These are phyloP conservation scores for Yamadazyma nakazawae DNA, from an alignment of 805 yeast species.

Conservation along the genomic window DNA sequence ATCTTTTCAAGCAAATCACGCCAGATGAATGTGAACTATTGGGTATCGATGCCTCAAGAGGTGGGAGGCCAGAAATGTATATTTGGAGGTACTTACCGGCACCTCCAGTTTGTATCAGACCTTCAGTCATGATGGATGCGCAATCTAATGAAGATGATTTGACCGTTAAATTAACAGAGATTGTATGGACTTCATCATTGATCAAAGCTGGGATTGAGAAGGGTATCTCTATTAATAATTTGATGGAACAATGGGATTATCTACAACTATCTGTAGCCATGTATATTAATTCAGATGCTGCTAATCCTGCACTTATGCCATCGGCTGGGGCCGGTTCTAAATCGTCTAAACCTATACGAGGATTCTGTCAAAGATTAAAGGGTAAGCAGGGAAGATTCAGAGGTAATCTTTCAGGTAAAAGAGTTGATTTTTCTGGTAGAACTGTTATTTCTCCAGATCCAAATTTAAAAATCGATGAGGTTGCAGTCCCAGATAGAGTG, in stretches of 20 bases:
- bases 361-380: slow-evolving; percentile 93
- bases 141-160: slow-evolving; percentile 96
- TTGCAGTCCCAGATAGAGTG: slow-evolving; percentile 96
- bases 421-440: slow-evolving; percentile 97
- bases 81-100: slow-evolving; percentile 98
- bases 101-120: slow-evolving; percentile 98
- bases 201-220: slow-evolving; percentile 93
- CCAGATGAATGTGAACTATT: slow-evolving; percentile 89
- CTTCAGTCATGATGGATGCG: slow-evolving; percentile 89
- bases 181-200: slow-evolving; percentile 93
- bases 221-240: slow-evolving; percentile 86
- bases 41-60: slow-evolving; percentile 82
- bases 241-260: slow-evolving; percentile 99
- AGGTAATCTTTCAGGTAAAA: slow-evolving; percentile 96
- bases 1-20: slow-evolving; percentile 78
- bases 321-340: slow-evolving; percentile 60
- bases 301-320: slow-evolving; percentile 74
- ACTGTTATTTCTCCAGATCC: slow-evolving; percentile 99
- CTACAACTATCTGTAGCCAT: slow-evolving; percentile 92
- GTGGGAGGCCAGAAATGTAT: slow-evolving; percentile 94
- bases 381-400: slow-evolving; percentile 99
- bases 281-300: slow-evolving; percentile 95
- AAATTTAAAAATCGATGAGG: slow-evolving; percentile 89
- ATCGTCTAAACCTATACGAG: slow-evolving; percentile 76
- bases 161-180: slow-evolving; percentile 92